These are phyloP conservation scores for Datura wrightii DNA, from an alignment of 257 asterid genomes.

Conservation along the genomic window DNA sequence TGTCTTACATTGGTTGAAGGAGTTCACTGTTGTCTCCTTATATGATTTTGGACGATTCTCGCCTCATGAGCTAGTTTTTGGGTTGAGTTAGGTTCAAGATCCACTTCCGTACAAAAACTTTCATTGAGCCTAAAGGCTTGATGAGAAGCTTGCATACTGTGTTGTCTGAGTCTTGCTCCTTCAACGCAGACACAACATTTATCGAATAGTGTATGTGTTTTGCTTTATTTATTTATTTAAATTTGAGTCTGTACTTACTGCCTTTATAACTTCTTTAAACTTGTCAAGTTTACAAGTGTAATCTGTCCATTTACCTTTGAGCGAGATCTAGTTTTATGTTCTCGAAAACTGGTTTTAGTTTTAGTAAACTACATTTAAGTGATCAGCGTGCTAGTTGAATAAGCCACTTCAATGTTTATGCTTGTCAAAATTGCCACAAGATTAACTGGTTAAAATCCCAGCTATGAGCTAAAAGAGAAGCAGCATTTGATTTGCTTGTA, in stretches of 20 bases:
- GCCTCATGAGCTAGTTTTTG: not conserved
- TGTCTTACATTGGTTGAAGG: not conserved
- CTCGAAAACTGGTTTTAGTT: slow-evolving; percentile 13
- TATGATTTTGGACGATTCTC: slow-evolving; percentile 16
- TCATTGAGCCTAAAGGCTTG: not conserved
- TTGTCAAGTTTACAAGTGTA: not conserved
- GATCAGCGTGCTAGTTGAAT: not conserved
- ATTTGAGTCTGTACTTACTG: not conserved
- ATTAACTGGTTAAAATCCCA: not conserved
- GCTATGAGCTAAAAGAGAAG: not conserved
- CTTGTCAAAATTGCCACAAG: slow-evolving; percentile 19
- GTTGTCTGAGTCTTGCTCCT: slow-evolving; percentile 1
- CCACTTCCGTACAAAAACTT: not conserved
- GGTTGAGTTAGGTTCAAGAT: not conserved
- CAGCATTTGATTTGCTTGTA: not conserved
- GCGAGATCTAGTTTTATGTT: not conserved
- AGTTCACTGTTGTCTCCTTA: not conserved
- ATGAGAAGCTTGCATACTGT: not conserved
- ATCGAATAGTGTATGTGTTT: not conserved
- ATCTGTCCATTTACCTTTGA: not conserved
- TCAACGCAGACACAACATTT: not conserved
- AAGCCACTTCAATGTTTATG: not conserved
- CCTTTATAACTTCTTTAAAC: not conserved
- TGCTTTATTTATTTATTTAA: not conserved
- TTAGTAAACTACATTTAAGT: not conserved